A percentile compares a stretch with the other conserved stretches of the same genome.
These are phyloP conservation scores for Curvularia sp. DNA, from an alignment of 2,329 filamentous ascomycete genomes.

Conservation along the genomic window DNA sequence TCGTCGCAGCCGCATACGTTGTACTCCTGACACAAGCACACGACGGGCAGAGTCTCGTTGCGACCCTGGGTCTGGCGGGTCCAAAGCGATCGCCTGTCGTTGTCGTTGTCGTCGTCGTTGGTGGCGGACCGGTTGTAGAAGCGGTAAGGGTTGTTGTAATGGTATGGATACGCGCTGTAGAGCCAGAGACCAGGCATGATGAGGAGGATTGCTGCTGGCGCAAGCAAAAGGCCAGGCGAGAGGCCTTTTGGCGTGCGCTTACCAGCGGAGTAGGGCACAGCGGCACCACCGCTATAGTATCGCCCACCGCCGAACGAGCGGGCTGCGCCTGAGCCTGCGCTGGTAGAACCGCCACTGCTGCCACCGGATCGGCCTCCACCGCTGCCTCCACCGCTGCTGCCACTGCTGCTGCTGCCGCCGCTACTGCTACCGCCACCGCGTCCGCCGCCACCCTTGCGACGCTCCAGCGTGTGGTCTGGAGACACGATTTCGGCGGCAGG, in stretches of 20 bases:
- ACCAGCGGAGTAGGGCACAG: neutral
- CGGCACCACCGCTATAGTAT: conserved; percentile 70
- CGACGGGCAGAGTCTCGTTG: conserved; percentile 67
- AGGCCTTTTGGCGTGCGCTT: conserved; percentile 61
- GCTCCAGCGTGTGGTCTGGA: conserved; percentile 45
- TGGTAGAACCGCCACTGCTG: conserved; percentile 54
- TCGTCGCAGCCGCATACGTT: conserved; percentile 73
- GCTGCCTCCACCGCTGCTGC: no score
- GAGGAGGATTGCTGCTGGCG: conserved; percentile 56
- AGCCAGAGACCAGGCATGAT: conserved; percentile 73
- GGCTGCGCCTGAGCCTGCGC: conserved; percentile 63
- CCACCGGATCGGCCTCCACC: conserved; percentile 23
- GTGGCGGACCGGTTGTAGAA: conserved; percentile 56
- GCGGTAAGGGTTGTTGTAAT: conserved; percentile 65
- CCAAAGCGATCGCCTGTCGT: conserved; percentile 27
- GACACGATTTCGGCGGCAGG: conserved; percentile 35
- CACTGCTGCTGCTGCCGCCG: conserved; percentile 10
- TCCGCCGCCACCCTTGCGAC: conserved; percentile 51
- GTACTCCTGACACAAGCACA: conserved; percentile 67
- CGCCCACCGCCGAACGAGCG: conserved; percentile 67
- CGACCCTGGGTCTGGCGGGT: conserved; percentile 32
- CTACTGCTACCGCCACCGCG: conserved; percentile 32
- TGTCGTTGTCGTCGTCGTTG: conserved; percentile 55
- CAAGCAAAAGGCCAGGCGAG: conserved; percentile 57
- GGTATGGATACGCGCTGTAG: conserved; percentile 68